These are phyloP conservation scores for Rhododendron ovatum DNA, from an alignment of 148 eudicot genomes.

Conservation along the genomic window DNA sequence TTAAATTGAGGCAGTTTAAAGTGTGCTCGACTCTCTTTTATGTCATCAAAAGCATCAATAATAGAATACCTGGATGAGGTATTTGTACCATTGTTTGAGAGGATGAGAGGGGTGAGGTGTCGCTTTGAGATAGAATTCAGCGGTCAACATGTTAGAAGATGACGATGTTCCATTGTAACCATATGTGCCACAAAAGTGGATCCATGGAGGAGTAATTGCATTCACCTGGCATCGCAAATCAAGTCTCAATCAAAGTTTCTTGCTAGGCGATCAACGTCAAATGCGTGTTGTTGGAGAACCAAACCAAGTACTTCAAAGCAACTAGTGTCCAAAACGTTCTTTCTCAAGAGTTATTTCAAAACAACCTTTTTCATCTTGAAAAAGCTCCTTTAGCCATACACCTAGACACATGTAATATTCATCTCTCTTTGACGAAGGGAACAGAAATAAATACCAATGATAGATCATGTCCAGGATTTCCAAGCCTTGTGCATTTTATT, in stretches of 20 bases:
- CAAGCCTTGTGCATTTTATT: slow-evolving; percentile 78
- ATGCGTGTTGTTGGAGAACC: not conserved
- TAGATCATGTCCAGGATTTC: slow-evolving; percentile 55
- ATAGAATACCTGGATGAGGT: not conserved
- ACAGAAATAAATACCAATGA: not conserved
- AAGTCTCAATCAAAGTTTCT: not conserved
- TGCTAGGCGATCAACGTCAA: not conserved
- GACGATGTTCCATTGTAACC: not conserved
- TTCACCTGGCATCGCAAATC: not conserved
- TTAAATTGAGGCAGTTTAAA: no score
- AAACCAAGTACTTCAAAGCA: not conserved
- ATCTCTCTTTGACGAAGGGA: not conserved
- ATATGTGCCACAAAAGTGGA: not conserved
- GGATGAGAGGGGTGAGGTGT: not conserved
- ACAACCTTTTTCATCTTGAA: not conserved
- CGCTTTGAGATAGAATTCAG: not conserved
- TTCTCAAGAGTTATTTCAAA: not conserved
- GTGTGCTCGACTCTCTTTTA: no score
- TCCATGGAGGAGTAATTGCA: not conserved
- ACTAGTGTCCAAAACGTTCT: not conserved
- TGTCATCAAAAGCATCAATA: no score
- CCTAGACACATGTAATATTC: not conserved
- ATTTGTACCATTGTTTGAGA: not conserved
- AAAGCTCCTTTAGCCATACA: not conserved
- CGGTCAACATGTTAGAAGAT: not conserved